phyloP scores from a whole-genome alignment of 1,284 basidiomycete species.

The Hemileia vastatrix region DNA sequence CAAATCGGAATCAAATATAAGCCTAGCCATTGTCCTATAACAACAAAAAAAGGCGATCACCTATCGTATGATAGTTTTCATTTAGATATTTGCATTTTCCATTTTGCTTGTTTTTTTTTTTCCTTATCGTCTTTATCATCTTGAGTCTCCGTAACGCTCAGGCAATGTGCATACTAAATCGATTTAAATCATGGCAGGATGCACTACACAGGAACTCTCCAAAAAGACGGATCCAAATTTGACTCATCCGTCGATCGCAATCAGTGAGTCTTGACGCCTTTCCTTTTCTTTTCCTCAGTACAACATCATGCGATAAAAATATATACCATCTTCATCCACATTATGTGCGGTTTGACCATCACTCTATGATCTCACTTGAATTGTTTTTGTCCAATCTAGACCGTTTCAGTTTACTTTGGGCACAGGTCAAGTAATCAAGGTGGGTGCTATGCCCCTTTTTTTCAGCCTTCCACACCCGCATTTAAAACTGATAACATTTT shows the following conservation, averaged over 20 bases:
- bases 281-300: not conserved
- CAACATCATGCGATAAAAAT: not conserved
- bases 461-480: not conserved
- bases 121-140: not conserved
- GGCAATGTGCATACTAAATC: not conserved
- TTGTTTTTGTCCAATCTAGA: not conserved
- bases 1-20: conserved; percentile 18
- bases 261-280: conserved; percentile 4
- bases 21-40: conserved; percentile 10
- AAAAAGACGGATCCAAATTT: conserved; percentile 12
- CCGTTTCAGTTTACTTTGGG: conserved; percentile 16
- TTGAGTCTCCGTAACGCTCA: not conserved
- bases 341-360: not conserved
- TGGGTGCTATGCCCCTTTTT: not conserved
- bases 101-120: not conserved
- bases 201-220: conserved; percentile 21
- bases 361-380: too few relatives aligned
- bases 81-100: not conserved
- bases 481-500: not conserved
- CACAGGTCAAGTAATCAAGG: conserved; percentile 15
- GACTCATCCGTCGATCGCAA: conserved; percentile 21
- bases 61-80: conserved; percentile 6
- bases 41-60: conserved; percentile 12
- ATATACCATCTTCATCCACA: not conserved
- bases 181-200: conserved; percentile 3